A percentile compares a stretch with the other conserved stretches of the same genome.
These are phyloP conservation scores for Cryphonectria nitschkei DNA, from an alignment of 2,329 filamentous ascomycete species.

Conservation along the genomic window DNA sequence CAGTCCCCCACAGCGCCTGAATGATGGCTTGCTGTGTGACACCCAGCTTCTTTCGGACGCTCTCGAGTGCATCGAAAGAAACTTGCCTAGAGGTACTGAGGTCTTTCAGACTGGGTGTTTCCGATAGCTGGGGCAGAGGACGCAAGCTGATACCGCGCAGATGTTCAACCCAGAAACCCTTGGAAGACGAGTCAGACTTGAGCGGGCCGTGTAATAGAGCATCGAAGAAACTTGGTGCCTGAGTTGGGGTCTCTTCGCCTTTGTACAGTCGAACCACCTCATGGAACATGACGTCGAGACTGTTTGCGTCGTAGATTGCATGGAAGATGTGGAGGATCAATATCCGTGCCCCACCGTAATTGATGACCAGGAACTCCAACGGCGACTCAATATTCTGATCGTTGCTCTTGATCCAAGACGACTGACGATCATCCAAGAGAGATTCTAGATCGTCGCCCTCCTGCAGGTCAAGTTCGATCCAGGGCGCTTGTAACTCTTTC, in stretches of 20 bases:
- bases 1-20: conserved; percentile 73
- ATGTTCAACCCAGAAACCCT: conserved; percentile 69
- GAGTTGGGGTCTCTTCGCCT: conserved; percentile 28
- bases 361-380: conserved; percentile 53
- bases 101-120: conserved; percentile 15
- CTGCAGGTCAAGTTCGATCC: conserved; percentile 44
- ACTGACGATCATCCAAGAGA: conserved; percentile 42
- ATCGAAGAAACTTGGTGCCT: conserved; percentile 64
- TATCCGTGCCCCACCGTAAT: conserved; percentile 34
- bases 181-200: conserved; percentile 43
- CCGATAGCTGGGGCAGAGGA: conserved; percentile 29
- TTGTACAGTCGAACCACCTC: conserved; percentile 48
- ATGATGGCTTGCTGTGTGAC: conserved; percentile 80
- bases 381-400: conserved; percentile 52
- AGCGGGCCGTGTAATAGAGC: conserved; percentile 73
- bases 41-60: conserved; percentile 60
- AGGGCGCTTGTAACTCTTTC: conserved; percentile 46
- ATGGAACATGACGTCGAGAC: conserved; percentile 69
- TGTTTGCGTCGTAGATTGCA: conserved; percentile 83
- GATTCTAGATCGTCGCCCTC: conserved; percentile 38
- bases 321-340: conserved; percentile 79
- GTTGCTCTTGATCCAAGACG: conserved; percentile 60
- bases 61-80: conserved; percentile 50
- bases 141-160: conserved; percentile 44
- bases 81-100: conserved; percentile 38